Conservation (phyloP, 2,329 filamentous ascomycete genomes). For the Rhynchosporium graminicola region DNA sequence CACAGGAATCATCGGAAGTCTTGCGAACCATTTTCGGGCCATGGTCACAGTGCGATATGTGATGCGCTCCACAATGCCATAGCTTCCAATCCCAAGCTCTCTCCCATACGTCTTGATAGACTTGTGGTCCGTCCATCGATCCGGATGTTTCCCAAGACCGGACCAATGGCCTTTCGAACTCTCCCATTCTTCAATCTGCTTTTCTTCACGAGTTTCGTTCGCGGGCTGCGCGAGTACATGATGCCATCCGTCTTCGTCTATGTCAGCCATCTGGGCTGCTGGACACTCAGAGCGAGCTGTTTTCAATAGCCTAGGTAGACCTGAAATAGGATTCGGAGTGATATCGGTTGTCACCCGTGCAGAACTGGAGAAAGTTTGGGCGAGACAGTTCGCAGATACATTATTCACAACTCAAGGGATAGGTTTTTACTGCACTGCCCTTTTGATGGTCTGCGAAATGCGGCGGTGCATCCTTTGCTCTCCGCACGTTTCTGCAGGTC, state of each 20-base stretch:
- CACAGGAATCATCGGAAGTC: slow-evolving; percentile 31
- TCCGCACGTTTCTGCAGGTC: slow-evolving; percentile 2
- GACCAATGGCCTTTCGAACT: slow-evolving; percentile 31
- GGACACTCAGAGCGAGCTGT: slow-evolving; percentile 1
- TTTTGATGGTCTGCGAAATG: neutral
- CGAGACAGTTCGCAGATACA: neutral
- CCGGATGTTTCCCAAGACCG: slow-evolving; percentile 32
- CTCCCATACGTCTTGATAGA: slow-evolving; percentile 32
- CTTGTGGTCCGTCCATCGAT: slow-evolving; percentile 23
- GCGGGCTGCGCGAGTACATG: slow-evolving; percentile 29
- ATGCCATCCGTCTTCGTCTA: slow-evolving; percentile 31
- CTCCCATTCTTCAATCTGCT: slow-evolving; percentile 35
- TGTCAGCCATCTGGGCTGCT: neutral
- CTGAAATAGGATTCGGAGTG: neutral
- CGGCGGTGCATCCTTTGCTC: slow-evolving; percentile 2
- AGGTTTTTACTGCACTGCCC: slow-evolving; percentile 5
- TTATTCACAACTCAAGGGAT: neutral
- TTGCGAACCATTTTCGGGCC: slow-evolving; percentile 46
- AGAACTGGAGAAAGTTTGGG: too few species aligned
- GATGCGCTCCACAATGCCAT: slow-evolving; percentile 49
- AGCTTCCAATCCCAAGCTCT: slow-evolving; percentile 46
- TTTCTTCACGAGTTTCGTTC: slow-evolving; percentile 27
- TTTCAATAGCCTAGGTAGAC: neutral
- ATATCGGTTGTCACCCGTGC: too few species aligned
- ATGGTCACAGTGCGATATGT: slow-evolving; percentile 44